Base-by-base conservation (phyloP, 768 basidiomycete species). In the Mycena epipterygia region DNA sequence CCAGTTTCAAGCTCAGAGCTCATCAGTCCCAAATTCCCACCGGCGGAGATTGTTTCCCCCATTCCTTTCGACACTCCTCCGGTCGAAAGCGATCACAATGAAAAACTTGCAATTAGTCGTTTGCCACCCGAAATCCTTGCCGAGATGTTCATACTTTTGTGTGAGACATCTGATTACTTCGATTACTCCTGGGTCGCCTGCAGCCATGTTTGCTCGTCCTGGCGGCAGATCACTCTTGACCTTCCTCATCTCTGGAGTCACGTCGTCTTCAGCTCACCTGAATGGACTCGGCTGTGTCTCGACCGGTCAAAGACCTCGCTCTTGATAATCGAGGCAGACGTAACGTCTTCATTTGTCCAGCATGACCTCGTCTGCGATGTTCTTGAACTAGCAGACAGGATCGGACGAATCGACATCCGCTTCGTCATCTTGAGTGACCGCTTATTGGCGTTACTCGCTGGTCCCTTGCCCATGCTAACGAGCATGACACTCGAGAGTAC, bases 171-270 rank as follows among this genome's bases (percentile, higher is more conserved):
- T 16, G n/a, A n/a, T n/a, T n/a, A 46, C 41, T 41, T 29, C 29
- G 39, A 44, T 12, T 46, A 60, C 23, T 42, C 39, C 41, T 60
- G 39, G 58, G 46, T 60, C 23, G 58, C 42, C 14, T 60, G 58
- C 41, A 60, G 58, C 41, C 37, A 58, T 42, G 57, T 58, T 14
- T 58, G 57, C 42, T 17, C 32, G 19, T 29, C 37, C 32, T 60
- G 58, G 58, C 58, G 58, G 58, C 42, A 30, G 41, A 60, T 60
- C 46, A 46, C 30, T n/a, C 59, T 61, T 37, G 59, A 61, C 35
- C 35, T 32, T 9, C 46, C 59, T n/a, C 59, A 13, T 44, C 59
- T 61, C 37, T 61, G 59, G 59, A 35, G 41, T 48, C 59, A 61
- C 44, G 25, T 61, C 29, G 44, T 61, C 59, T 61, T 61, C 59